A percentile compares a stretch with the other conserved stretches of the same genome.
These are phyloP conservation scores for Chloris gayana DNA, from an alignment of 176 grass and related monocot species.

Conservation along the genomic window DNA sequence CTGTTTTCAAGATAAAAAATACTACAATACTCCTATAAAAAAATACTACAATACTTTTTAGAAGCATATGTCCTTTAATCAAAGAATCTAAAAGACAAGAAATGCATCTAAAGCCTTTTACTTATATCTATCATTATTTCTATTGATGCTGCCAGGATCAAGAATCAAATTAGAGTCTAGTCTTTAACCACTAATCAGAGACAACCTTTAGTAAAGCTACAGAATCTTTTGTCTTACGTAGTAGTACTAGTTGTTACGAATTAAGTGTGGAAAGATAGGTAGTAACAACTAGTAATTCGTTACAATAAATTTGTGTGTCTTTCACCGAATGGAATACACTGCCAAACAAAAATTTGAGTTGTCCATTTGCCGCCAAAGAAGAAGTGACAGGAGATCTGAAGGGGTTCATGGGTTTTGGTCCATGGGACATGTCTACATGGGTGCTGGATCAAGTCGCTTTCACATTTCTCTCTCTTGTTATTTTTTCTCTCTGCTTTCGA, in stretches of 20 bases:
- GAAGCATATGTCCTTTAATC: neutral
- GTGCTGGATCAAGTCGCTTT: conserved; percentile 27
- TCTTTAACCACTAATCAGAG: neutral
- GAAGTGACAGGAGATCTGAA: neutral
- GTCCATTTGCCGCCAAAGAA: neutral
- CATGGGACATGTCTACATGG: conserved; percentile 25
- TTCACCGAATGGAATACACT: neutral
- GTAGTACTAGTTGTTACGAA: neutral
- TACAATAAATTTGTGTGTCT: neutral
- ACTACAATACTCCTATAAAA: too few relatives aligned
- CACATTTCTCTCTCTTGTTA: conserved; percentile 52
- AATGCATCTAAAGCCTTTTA: neutral
- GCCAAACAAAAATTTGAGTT: neutral
- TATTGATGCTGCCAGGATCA: neutral
- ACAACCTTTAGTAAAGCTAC: neutral
- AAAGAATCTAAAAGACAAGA: neutral
- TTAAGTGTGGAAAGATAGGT: neutral
- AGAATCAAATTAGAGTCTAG: neutral
- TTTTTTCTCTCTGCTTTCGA: conserved; percentile 45
- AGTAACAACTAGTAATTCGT: neutral
- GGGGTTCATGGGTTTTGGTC: conserved; percentile 43
- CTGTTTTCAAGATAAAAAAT: too few relatives aligned
- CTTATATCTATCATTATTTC: neutral
- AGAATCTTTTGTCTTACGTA: neutral
- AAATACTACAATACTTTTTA: neutral